phyloP scores from a whole-genome alignment of 257 asterid species.

The Solanum phureja region DNA sequence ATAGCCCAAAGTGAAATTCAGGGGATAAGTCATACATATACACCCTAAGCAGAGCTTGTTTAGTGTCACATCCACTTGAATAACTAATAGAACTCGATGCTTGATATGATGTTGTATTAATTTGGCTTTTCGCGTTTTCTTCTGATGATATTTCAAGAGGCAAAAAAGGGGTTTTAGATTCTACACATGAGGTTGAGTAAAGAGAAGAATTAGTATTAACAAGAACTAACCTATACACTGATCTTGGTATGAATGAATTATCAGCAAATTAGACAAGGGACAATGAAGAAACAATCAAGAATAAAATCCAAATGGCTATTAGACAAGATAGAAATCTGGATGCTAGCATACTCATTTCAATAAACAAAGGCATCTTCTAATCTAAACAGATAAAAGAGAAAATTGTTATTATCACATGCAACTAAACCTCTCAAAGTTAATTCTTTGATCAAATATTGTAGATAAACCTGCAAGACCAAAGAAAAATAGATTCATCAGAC shows the following conservation, averaged over 20 bases:
- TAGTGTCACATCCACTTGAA: slow-evolving; percentile 31
- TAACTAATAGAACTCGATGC: neutral
- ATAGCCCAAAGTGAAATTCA: slow-evolving; percentile 71
- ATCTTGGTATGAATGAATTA: slow-evolving; percentile 13
- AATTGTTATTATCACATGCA: neutral
- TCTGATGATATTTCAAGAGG: neutral
- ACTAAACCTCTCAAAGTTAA: neutral
- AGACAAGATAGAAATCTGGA: slow-evolving; percentile 54
- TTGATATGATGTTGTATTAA: neutral
- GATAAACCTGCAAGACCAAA: neutral
- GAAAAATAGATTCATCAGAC: neutral
- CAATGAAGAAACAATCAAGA: slow-evolving; percentile 38
- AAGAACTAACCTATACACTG: slow-evolving; percentile 24
- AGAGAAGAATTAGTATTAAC: slow-evolving; percentile 15
- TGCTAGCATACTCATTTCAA: slow-evolving; percentile 43
- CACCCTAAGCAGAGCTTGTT: slow-evolving; percentile 41
- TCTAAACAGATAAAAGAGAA: neutral
- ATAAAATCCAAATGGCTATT: slow-evolving; percentile 34
- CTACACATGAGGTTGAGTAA: slow-evolving; percentile 4
- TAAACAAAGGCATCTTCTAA: slow-evolving; percentile 23
- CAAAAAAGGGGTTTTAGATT: neutral
- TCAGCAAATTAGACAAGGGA: slow-evolving; percentile 14
- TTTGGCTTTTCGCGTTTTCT: neutral
- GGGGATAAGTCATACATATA: slow-evolving; percentile 71
- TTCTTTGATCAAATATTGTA: neutral